Evolutionary conservation across 495 filamentous ascomycete species (phyloP), one percentile per base, ranked within the genome.

Genomic region (Platismatia glauca): DNA sequence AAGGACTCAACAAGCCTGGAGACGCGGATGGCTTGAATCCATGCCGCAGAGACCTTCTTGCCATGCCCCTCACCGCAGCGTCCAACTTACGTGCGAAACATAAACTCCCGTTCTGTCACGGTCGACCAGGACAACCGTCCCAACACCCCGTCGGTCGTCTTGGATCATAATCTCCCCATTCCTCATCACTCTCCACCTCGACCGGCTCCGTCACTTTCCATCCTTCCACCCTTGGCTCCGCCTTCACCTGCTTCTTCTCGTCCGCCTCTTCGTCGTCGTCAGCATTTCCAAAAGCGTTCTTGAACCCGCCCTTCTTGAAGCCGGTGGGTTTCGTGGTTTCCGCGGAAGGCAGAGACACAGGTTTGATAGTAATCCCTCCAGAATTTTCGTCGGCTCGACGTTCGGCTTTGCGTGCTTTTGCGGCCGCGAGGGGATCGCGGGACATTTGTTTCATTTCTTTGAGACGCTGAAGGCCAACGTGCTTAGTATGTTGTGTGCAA

Each of bases 331-430:
- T 57, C 4, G 12, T 35, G 15, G 41, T 48, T 11, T 44, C 59
- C 2, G 64, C 39, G 20, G 63, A 46, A 20, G 59, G 55, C 2
- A 64, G 48, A 18, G 67, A 67, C 18, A 67, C 50, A 1, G 67
- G 67, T 41, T 69, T 65, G 1, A 67, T 69, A n/a, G 55, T 59
- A n/a, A 69, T 62, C 16, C 75, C 79, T 22, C 78, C 80, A 29
- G 78, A 76, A 59, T 81, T 75, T 43, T 77, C 77, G 68, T 89
- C 85, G 35, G 85, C 83, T 67, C 86, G 87, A 58, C 82, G 82
- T 72, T 91, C 88, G 35, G 87, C 85, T 67, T 83, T 83, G 34
- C 86, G 78, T 12, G 87, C 87, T 67, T 86, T 85, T 55, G 78
- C 76, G 12, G 79, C 75, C 4, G 82, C 78, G 59, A 77, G 76